Base-by-base conservation (phyloP, 306 rosid genomes). In the Pyrus communis region DNA sequence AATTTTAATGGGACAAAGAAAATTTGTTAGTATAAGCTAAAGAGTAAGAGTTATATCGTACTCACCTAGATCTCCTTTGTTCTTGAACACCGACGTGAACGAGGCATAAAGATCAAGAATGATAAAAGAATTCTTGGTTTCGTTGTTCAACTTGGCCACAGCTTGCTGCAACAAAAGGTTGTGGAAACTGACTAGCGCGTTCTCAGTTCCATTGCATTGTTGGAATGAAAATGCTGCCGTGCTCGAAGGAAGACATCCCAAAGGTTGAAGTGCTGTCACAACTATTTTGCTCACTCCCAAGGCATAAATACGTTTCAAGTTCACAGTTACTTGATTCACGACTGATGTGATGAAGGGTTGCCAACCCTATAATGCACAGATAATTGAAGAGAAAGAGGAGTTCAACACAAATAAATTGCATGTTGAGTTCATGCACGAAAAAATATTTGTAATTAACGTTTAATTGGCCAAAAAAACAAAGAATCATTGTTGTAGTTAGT, bases 271-370 rank as follows among this genome's bases (percentile, higher is more conserved):
- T 31, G 76, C 73, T 11, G 77, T 66, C 79, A 92, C 89, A 9
- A 86, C 88, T 6, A 92, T 71, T 82, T 92, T 92, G 65, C 77
- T 80, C 67, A 92, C 89, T 80, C 99, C 99, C 75, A 89, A 25
- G 42, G 45, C 86, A 77, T 81, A 82, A 28, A 92, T 87, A 22
- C 90, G 85, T 77, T 81, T 81, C 81, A 91, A 27, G 79, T 92
- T 78, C 21, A 19, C 72, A 1, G 38, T 61, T 23, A 91, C 74
- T 71, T 95, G 97, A 15, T 82, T 86, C 38, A 95, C 84, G 87
- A 95, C 86, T 14, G 85, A 30, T 5, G 42, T 40, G 21, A 92
- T 84, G 79, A 92, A 95, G 1, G 84, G 28, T 75, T 70, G 71
- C 43, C 82, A 69, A 19, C 89, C 97, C 99, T 95, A 22, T 1